These are phyloP conservation scores for Claviceps purpurea DNA, from an alignment of 2,329 filamentous ascomycete genomes.

Conservation along the genomic window DNA sequence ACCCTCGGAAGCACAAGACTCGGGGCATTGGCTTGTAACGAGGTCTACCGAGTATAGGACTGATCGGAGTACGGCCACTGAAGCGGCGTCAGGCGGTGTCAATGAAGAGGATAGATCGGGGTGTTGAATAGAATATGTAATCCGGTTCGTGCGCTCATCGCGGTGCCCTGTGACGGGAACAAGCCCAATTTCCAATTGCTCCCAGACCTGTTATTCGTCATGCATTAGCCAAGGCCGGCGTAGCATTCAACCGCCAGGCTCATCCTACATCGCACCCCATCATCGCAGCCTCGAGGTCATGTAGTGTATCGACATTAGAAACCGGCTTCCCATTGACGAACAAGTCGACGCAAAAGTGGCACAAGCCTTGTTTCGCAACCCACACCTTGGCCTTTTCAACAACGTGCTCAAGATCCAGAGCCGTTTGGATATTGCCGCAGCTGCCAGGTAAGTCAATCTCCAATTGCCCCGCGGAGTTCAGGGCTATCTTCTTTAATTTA, in stretches of 20 bases:
- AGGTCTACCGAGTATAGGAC: conserved; percentile 15
- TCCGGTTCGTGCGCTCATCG: conserved; percentile 7
- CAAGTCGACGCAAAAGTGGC: conserved; percentile 16
- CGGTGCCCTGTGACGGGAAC: conserved; percentile 7
- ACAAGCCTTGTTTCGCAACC: conserved; percentile 18
- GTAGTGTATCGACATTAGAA: conserved; percentile 5
- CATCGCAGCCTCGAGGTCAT: conserved; percentile 11
- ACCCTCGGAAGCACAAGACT: not conserved
- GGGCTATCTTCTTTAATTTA: conserved; percentile 11
- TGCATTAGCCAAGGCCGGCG: not conserved
- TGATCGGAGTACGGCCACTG: conserved; percentile 14
- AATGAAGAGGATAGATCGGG: conserved; percentile 19
- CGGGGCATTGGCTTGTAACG: not conserved
- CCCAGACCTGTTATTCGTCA: conserved; percentile 13
- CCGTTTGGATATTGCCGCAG: conserved; percentile 6
- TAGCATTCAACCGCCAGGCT: not conserved
- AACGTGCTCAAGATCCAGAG: conserved; percentile 12
- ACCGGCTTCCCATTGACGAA: conserved; percentile 10
- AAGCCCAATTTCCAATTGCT: conserved; percentile 16
- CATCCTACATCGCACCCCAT: conserved; percentile 15
- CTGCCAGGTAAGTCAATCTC: conserved; percentile 13
- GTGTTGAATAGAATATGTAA: conserved; percentile 24
- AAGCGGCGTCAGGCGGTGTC: conserved; percentile 14
- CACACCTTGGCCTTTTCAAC: conserved; percentile 16
- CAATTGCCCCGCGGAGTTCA: conserved; percentile 15